Percentiles rank a stretch among this genome's conserved stretches.
Conservation (phyloP, 2,329 filamentous ascomycete genomes). For the Ophiognomonia clavigignenti-juglandacearum region DNA sequence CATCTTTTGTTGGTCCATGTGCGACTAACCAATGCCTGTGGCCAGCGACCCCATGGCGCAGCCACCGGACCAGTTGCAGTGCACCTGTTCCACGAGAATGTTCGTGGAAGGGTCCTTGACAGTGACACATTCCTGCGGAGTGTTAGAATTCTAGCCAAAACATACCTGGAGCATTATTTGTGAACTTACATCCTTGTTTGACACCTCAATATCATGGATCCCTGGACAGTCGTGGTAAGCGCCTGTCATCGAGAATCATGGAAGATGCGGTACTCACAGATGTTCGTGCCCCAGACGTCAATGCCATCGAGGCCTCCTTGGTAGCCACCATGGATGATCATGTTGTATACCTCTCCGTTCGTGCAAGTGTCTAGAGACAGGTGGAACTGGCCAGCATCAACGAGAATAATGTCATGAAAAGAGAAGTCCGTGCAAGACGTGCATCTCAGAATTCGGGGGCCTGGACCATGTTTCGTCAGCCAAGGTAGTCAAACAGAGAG, state of each 20-base stretch:
- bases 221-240: no score
- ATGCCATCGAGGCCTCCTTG: conserved; percentile 51
- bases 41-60: conserved; percentile 51
- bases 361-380: conserved; percentile 28
- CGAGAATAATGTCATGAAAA: conserved; percentile 43
- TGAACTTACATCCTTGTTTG: conserved; percentile 61
- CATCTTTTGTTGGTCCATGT: neutral
- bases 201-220: conserved; percentile 56
- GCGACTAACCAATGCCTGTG: conserved; percentile 28
- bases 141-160: no score
- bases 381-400: conserved; percentile 33
- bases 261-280: conserved; percentile 43
- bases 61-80: conserved; percentile 55
- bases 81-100: conserved; percentile 54
- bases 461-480: no score
- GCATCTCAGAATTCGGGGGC: conserved; percentile 39
- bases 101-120: conserved; percentile 42
- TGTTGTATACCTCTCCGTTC: conserved; percentile 49
- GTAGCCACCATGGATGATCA: conserved; percentile 46
- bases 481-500: no score
- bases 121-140: conserved; percentile 29
- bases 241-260: conserved; percentile 35
- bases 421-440: conserved; percentile 39
- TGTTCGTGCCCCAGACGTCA: conserved; percentile 48
- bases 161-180: no score